Evolutionary conservation across 2,329 filamentous ascomycete genomes (phyloP).

Genomic region (Pleoardoris graminearum): DNA sequence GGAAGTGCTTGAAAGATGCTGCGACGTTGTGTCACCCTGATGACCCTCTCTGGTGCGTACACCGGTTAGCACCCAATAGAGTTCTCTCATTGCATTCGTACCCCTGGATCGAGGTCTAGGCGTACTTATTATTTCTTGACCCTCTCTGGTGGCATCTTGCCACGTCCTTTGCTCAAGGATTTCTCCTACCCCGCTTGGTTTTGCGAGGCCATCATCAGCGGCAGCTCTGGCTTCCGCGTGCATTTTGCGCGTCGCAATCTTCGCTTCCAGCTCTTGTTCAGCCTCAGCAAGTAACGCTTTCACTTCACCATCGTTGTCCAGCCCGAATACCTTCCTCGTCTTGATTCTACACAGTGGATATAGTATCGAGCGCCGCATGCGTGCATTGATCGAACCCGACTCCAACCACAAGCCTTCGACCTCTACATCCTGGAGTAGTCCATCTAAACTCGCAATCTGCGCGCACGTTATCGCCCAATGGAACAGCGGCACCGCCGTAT

Average conservation of each 20-base stretch:
- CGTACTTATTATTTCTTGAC: too few relatives aligned
- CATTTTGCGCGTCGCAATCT: slow-evolving; percentile 3
- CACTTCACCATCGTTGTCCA: slow-evolving; percentile 8
- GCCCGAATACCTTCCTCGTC: slow-evolving; percentile 19
- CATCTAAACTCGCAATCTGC: slow-evolving; percentile 24
- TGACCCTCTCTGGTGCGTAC: too few relatives aligned
- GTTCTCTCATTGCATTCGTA: too few relatives aligned
- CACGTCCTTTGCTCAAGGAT: too few relatives aligned
- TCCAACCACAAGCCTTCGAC: slow-evolving; percentile 16
- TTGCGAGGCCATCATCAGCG: not conserved
- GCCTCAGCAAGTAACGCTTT: slow-evolving; percentile 11
- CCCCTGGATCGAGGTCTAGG: too few relatives aligned
- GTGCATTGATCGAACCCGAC: not conserved
- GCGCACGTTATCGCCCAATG: slow-evolving; percentile 33
- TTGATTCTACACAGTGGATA: slow-evolving; percentile 28
- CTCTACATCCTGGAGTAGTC: slow-evolving; percentile 17
- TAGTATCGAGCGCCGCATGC: slow-evolving; percentile 9
- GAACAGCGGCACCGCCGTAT: slow-evolving; percentile 15
- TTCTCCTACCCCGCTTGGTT: too few relatives aligned
- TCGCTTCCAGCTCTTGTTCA: slow-evolving; percentile 8
- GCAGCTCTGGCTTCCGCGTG: not conserved
- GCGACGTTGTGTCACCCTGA: too few relatives aligned
- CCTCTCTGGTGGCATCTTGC: too few relatives aligned
- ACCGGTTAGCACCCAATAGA: too few relatives aligned
- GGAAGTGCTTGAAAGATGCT: too few relatives aligned